phyloP scores from a whole-genome alignment of 495 filamentous ascomycete species.

The Penicillium coffeae region DNA sequence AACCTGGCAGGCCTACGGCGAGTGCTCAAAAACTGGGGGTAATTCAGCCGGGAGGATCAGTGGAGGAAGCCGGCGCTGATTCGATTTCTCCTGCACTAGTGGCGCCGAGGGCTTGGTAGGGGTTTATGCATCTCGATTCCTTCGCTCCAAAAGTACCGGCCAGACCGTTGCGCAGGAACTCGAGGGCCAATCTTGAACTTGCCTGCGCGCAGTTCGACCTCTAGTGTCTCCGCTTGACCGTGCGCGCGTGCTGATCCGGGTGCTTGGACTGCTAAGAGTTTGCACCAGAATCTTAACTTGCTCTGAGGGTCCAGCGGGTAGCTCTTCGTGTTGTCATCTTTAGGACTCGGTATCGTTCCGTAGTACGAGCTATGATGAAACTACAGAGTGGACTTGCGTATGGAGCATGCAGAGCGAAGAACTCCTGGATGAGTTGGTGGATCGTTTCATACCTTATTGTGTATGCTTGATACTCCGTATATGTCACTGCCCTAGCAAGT shows the following conservation, averaged over 20 bases:
- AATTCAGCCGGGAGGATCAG: constrained; percentile 3
- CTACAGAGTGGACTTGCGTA: too few relatives aligned
- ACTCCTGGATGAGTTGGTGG: too few relatives aligned
- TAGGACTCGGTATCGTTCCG: background rate
- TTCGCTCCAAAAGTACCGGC: constrained; percentile 9
- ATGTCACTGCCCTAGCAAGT: too few relatives aligned
- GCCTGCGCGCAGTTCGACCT: background rate
- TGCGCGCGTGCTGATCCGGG: constrained; percentile 14
- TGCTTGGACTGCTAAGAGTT: constrained; percentile 7
- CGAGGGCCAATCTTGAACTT: constrained; percentile 10
- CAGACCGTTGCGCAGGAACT: constrained; percentile 19
- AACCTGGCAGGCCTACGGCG: constrained; percentile 5
- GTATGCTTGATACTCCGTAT: background rate
- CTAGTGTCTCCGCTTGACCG: constrained; percentile 6
- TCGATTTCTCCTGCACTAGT: constrained; percentile 8
- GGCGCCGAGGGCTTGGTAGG: constrained; percentile 15
- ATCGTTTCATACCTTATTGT: too few relatives aligned
- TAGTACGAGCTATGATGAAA: too few relatives aligned
- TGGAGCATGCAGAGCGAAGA: too few relatives aligned
- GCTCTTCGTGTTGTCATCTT: background rate
- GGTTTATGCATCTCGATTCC: constrained; percentile 7
- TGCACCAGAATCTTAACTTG: constrained; percentile 2
- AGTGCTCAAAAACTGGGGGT: background rate
- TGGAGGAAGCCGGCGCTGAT: background rate
- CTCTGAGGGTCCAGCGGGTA: constrained; percentile 2